Conservation (phyloP, 2,329 filamentous ascomycete species). For the Parastagonospora avenae region DNA sequence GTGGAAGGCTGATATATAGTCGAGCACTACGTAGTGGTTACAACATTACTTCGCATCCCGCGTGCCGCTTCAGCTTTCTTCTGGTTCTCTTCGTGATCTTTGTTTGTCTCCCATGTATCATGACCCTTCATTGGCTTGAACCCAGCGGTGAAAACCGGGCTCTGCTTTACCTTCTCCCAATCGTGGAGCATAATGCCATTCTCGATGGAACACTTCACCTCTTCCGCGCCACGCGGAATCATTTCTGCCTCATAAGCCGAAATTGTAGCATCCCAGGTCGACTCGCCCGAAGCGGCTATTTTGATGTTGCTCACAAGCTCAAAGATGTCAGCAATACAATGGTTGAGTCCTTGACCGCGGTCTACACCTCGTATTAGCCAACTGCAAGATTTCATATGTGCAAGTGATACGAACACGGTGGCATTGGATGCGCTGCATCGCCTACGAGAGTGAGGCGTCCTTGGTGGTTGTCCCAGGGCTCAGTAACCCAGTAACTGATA, state of each 20-base stretch:
- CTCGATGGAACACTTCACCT: conserved; percentile 4
- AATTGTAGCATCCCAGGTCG: neutral
- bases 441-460: conserved; percentile 33
- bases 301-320: neutral
- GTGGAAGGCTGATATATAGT: neutral
- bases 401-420: conserved; percentile 23
- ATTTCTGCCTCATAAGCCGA: conserved; percentile 1
- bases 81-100: neutral
- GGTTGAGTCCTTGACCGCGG: conserved; percentile 5
- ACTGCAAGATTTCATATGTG: neutral
- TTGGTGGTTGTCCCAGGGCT: conserved; percentile 28
- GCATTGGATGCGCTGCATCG: conserved; percentile 43
- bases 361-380: neutral
- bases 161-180: conserved; percentile 6
- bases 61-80: neutral
- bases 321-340: neutral
- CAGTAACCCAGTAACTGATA: conserved; percentile 4
- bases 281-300: neutral
- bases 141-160: conserved; percentile 1
- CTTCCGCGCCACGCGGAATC: conserved; percentile 1
- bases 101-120: neutral
- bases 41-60: neutral
- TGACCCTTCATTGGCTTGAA: conserved; percentile 5
- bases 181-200: conserved; percentile 8
- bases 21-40: neutral